Percentiles rank a stretch among this genome's conserved stretches.
These are phyloP conservation scores for Dillenia turbinata DNA, from an alignment of 164 flowering plant species.

Conservation along the genomic window DNA sequence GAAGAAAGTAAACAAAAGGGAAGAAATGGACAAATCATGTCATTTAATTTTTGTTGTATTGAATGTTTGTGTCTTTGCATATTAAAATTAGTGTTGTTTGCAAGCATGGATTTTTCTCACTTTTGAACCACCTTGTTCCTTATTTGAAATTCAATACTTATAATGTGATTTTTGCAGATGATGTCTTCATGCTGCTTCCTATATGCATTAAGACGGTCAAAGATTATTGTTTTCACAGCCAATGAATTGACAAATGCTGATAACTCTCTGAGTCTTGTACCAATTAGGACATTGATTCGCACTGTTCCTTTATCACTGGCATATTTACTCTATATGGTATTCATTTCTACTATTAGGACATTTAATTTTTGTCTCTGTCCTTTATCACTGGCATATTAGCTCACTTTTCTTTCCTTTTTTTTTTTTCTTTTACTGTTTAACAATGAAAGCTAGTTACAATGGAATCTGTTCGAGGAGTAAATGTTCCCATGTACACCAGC, in stretches of 20 bases:
- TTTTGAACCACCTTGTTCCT: no score
- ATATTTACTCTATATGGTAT: constrained; percentile 51
- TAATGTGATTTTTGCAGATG: constrained; percentile 32
- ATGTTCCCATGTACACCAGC: constrained; percentile 61
- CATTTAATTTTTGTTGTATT: no score
- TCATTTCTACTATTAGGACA: not conserved
- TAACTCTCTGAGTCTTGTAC: constrained; percentile 28
- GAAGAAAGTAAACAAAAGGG: no score
- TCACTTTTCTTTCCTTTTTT: no score
- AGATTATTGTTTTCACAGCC: constrained; percentile 37
- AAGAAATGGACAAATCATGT: no score
- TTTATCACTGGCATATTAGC: no score
- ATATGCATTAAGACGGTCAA: constrained; percentile 38
- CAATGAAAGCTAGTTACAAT: constrained; percentile 39
- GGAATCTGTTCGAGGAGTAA: constrained; percentile 62
- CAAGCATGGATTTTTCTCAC: no score
- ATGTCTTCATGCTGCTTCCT: constrained; percentile 47
- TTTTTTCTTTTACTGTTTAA: no score
- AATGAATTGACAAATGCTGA: constrained; percentile 24
- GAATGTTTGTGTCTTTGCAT: no score
- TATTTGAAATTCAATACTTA: no score
- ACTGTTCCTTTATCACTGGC: constrained; percentile 49
- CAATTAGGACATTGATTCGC: constrained; percentile 35
- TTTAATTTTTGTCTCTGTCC: not conserved
- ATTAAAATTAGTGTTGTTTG: no score